Percentiles rank a stretch among this genome's conserved stretches.
Evolutionary conservation across 2,329 filamentous ascomycete genomes (phyloP).

Genomic region (Fusarium sp.): DNA sequence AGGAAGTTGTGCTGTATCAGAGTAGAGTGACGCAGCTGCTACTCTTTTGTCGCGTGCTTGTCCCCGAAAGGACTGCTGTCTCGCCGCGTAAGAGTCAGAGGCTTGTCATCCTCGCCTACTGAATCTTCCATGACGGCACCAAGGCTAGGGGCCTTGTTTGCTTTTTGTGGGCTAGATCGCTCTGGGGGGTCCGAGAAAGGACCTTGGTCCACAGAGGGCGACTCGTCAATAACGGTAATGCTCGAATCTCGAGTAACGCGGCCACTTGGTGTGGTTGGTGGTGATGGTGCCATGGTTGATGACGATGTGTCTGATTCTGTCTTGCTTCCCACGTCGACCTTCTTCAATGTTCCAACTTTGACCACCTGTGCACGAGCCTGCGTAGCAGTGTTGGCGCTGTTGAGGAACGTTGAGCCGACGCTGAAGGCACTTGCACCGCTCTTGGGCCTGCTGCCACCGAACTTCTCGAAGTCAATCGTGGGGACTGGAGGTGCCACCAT

Average conservation of each 20-base stretch:
- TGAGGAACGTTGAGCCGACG: conserved; percentile 73
- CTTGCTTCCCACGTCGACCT: conserved; percentile 51
- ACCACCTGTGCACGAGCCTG: conserved; percentile 67
- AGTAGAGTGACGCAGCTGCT: conserved; percentile 19
- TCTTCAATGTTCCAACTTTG: conserved; percentile 63
- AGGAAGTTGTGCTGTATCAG: conserved; percentile 24
- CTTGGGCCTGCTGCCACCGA: conserved; percentile 57
- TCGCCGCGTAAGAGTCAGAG: conserved; percentile 40
- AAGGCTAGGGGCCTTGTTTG: conserved; percentile 55
- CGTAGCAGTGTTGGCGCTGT: conserved; percentile 68
- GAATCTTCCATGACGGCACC: conserved; percentile 64
- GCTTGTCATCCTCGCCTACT: conserved; percentile 48
- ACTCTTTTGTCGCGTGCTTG: conserved; percentile 64
- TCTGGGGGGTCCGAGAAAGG: conserved; percentile 66
- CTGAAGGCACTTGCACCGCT: conserved; percentile 69
- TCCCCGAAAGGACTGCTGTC: conserved; percentile 64
- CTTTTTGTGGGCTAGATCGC: conserved; percentile 39
- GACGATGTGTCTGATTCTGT: conserved; percentile 47
- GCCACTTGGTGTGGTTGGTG: conserved; percentile 33
- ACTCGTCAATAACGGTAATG: conserved; percentile 60
- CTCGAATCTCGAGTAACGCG: conserved; percentile 50
- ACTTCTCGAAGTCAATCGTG: conserved; percentile 71
- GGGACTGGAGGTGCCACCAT: conserved; percentile 75
- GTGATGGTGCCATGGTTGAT: conserved; percentile 26
- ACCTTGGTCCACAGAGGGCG: conserved; percentile 60